Evolutionary conservation across 73 alveolate species (phyloP).

Genomic region (Paramecium primaurelia): DNA sequence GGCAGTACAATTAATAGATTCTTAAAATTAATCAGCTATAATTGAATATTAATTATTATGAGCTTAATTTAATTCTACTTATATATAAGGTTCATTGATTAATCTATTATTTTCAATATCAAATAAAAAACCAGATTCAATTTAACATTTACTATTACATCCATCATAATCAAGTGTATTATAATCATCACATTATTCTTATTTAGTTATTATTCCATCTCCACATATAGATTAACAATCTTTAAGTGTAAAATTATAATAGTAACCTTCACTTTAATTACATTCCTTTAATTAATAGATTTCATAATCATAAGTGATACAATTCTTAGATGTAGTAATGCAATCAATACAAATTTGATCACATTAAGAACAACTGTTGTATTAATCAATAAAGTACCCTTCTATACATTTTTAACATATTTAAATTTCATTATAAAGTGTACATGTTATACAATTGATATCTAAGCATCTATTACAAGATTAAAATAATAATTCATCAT

Average conservation of each 20-base stretch:
- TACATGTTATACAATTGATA: constrained; percentile 65
- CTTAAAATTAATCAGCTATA: background rate
- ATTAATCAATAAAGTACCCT: background rate
- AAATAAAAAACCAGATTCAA: background rate
- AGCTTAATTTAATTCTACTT: background rate
- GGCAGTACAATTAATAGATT: background rate
- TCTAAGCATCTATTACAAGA: constrained; percentile 60
- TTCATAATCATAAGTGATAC: background rate
- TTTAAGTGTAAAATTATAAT: background rate
- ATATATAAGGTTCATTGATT: background rate
- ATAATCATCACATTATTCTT: background rate
- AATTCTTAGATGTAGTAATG: background rate
- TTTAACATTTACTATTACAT: background rate
- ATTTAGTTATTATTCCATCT: background rate
- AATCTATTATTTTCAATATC: background rate
- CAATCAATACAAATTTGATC: background rate
- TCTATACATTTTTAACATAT: background rate
- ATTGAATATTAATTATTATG: background rate
- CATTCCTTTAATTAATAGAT: background rate
- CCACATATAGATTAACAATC: background rate
- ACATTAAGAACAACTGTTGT: background rate
- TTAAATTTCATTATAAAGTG: background rate
- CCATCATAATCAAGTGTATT: background rate
- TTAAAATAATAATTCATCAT: background rate
- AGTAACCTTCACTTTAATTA: background rate